Evolutionary conservation across 2,329 filamentous ascomycete species (phyloP).

Genomic region (Alternaria gaisen): DNA sequence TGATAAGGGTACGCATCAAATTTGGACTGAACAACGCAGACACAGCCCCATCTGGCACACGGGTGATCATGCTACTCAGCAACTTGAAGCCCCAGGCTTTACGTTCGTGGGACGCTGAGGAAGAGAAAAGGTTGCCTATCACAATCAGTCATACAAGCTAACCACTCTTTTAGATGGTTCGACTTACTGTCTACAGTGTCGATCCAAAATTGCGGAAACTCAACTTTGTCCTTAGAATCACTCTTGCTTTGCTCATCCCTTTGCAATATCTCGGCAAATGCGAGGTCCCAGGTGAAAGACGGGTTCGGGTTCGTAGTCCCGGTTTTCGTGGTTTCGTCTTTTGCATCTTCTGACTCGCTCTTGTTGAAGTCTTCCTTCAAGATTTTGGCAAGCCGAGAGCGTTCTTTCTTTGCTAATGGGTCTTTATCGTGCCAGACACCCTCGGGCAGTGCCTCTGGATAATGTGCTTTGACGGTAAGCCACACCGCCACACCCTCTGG

Average conservation of each 20-base stretch:
- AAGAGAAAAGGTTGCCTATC: conserved; percentile 82
- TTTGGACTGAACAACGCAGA: conserved; percentile 80
- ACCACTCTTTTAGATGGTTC: not conserved
- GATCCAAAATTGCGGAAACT: conserved; percentile 83
- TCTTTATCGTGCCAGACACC: conserved; percentile 78
- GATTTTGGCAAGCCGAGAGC: conserved; percentile 74
- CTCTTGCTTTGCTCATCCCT: conserved; percentile 34
- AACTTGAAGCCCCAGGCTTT: conserved; percentile 93
- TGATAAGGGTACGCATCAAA: conserved; percentile 66
- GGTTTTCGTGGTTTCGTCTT: conserved; percentile 63
- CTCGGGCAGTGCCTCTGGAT: conserved; percentile 70
- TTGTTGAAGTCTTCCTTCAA: conserved; percentile 77
- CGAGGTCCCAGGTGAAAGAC: conserved; percentile 86
- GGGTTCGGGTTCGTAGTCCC: conserved; percentile 81
- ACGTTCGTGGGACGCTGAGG: conserved; percentile 82
- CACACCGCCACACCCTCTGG: conserved; percentile 91
- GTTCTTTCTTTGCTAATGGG: conserved; percentile 74
- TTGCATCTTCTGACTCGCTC: conserved; percentile 57
- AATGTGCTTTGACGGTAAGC: conserved; percentile 73
- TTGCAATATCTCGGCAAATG: conserved; percentile 62
- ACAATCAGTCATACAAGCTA: conserved; percentile 16
- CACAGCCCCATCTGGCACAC: conserved; percentile 60
- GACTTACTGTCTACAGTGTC: conserved; percentile 83
- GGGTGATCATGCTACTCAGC: conserved; percentile 76
- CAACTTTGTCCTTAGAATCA: conserved; percentile 49